These are phyloP conservation scores for Blastobotrys muscicola DNA, from an alignment of 805 yeast genomes.

Conservation along the genomic window DNA sequence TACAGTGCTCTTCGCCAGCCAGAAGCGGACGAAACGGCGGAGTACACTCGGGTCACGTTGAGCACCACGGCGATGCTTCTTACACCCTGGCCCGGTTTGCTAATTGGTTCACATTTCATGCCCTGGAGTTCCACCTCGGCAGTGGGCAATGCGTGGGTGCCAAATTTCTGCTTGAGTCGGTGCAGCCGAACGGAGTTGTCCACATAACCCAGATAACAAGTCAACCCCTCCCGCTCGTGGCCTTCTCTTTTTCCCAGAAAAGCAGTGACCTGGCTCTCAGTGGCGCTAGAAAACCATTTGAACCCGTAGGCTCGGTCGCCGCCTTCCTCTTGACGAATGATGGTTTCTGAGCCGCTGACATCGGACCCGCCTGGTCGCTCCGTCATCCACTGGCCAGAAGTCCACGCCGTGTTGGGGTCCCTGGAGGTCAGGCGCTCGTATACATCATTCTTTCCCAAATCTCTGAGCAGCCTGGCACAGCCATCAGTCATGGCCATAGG, in stretches of 20 bases:
- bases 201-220: slow-evolving; percentile 21
- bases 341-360: slow-evolving; percentile 23
- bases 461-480: slow-evolving; percentile 23
- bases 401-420: slow-evolving; percentile 24
- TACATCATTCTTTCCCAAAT: slow-evolving; percentile 10
- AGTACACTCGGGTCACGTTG: slow-evolving; percentile 22
- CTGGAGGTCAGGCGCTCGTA: slow-evolving; percentile 18
- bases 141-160: slow-evolving; percentile 26
- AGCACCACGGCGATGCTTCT: slow-evolving; percentile 22
- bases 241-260: slow-evolving; percentile 20
- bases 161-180: slow-evolving; percentile 24
- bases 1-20: slow-evolving; percentile 19
- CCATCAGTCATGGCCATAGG: slow-evolving; percentile 30
- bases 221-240: slow-evolving; percentile 13
- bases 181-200: slow-evolving; percentile 19
- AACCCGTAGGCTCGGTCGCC: slow-evolving; percentile 19
- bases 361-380: slow-evolving; percentile 27
- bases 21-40: slow-evolving; percentile 18
- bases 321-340: background rate
- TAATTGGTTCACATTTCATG: slow-evolving; percentile 16
- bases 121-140: slow-evolving; percentile 24
- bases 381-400: slow-evolving; percentile 30
- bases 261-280: slow-evolving; percentile 24
- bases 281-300: slow-evolving; percentile 28
- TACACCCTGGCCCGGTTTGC: slow-evolving; percentile 20